These are phyloP conservation scores for Fusarium chaquense DNA, from an alignment of 2,329 filamentous ascomycete genomes.

Conservation along the genomic window DNA sequence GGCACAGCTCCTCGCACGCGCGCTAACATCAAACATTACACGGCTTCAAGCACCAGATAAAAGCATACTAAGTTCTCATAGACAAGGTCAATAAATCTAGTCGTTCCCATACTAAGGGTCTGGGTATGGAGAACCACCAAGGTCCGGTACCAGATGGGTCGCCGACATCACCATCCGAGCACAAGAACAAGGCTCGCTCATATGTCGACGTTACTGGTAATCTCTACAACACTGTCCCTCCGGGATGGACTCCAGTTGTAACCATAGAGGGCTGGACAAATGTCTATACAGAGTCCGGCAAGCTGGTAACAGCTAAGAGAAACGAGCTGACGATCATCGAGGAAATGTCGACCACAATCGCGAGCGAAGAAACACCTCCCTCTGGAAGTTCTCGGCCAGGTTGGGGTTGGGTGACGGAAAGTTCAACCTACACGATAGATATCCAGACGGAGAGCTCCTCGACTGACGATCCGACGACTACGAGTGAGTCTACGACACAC, in stretches of 20 bases:
- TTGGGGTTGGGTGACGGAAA: background rate
- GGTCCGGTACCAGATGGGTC: accelerated
- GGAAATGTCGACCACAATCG: background rate
- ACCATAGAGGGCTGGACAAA: background rate
- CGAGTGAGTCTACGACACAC: background rate
- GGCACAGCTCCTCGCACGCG: background rate
- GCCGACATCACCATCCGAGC: accelerated
- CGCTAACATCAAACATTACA: background rate
- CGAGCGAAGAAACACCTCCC: background rate
- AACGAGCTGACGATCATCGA: background rate
- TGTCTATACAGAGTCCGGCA: background rate
- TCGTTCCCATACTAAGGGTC: accelerated
- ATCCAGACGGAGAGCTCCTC: background rate
- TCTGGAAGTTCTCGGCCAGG: background rate
- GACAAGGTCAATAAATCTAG: background rate
- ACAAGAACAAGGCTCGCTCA: background rate
- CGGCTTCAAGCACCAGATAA: background rate
- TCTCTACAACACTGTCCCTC: background rate
- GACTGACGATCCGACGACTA: background rate
- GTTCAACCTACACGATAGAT: background rate
- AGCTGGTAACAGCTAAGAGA: no score
- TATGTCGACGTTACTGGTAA: background rate
- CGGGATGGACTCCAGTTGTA: background rate
- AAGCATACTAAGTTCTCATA: accelerated
- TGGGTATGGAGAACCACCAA: background rate